Percentiles rank a stretch among this genome's conserved stretches.
Evolutionary conservation across 768 basidiomycete species (phyloP).

Genomic region (Daedaleopsis sinensis): DNA sequence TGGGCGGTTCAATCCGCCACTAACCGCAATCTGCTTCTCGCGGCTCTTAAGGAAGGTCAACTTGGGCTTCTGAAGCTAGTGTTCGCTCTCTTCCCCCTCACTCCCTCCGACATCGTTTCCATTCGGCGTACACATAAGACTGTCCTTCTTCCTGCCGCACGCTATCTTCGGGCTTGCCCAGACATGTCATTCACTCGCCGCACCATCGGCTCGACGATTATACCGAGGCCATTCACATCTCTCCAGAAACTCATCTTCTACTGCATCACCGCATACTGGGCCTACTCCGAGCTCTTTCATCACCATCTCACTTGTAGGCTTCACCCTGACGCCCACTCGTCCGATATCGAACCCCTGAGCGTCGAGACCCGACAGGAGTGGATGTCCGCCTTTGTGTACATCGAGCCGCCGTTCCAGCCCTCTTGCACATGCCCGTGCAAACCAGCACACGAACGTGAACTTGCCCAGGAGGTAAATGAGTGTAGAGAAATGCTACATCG

Average conservation of each 20-base stretch:
- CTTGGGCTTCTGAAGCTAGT: background rate
- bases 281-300: background rate
- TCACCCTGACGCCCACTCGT: background rate
- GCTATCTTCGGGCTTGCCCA: background rate
- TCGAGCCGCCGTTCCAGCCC: background rate
- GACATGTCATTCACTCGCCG: background rate
- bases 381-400: background rate
- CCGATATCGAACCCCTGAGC: background rate
- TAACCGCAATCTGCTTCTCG: background rate
- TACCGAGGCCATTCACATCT: background rate
- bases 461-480: background rate
- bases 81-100: background rate
- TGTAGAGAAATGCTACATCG: background rate
- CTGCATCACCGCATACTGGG: background rate
- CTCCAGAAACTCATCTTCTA: background rate
- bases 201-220: background rate
- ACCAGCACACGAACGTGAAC: background rate
- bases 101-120: background rate
- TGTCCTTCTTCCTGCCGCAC: background rate
- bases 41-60: background rate
- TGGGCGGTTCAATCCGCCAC: background rate
- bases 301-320: background rate
- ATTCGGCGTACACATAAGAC: background rate
- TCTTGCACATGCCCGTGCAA: background rate
- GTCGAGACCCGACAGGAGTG: background rate